These are phyloP conservation scores for Vanrija sp. DNA, from an alignment of 1,284 basidiomycete genomes.

Conservation along the genomic window DNA sequence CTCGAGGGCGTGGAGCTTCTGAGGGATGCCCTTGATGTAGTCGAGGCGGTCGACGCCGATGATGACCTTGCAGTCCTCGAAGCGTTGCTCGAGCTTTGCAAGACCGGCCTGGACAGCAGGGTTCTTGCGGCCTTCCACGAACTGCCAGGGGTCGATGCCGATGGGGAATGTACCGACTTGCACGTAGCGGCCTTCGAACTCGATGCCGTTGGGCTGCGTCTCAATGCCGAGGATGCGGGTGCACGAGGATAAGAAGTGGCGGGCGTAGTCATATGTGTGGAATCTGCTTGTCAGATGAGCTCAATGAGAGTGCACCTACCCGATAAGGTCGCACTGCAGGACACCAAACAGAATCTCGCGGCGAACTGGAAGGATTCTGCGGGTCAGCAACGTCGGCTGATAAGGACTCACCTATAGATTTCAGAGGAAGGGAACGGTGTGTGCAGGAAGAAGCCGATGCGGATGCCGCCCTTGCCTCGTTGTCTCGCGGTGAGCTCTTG, in stretches of 20 bases:
- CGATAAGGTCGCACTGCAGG: constrained; percentile 92
- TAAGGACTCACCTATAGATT: constrained; percentile 75
- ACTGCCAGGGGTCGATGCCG: constrained; percentile 91
- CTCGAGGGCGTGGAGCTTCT: constrained; percentile 94
- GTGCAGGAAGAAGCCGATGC: constrained; percentile 97
- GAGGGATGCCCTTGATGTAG: constrained; percentile 99
- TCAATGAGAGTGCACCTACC: constrained; percentile 42
- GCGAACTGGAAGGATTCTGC: constrained; percentile 89
- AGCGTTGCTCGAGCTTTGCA: constrained; percentile 75
- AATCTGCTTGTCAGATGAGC: constrained; percentile 53
- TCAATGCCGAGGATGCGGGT: constrained; percentile 93
- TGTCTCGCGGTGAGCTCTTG: constrained; percentile 42
- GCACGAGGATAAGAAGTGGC: constrained; percentile 97
- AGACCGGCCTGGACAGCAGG: constrained; percentile 76
- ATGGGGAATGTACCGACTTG: constrained; percentile 99
- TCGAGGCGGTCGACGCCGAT: constrained; percentile 97
- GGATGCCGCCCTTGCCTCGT: constrained; percentile 56
- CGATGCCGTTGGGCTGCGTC: constrained; percentile 96
- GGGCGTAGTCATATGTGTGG: constrained; percentile 99
- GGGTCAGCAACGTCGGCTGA: constrained; percentile 3
- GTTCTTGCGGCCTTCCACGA: constrained; percentile 78
- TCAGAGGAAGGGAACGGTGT: constrained; percentile 98
- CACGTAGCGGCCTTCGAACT: constrained; percentile 89
- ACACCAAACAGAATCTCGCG: constrained; percentile 94
- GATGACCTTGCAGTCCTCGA: constrained; percentile 93